These are phyloP conservation scores for Aphanoascus verrucosus DNA, from an alignment of 2,329 filamentous ascomycete species.

Conservation along the genomic window DNA sequence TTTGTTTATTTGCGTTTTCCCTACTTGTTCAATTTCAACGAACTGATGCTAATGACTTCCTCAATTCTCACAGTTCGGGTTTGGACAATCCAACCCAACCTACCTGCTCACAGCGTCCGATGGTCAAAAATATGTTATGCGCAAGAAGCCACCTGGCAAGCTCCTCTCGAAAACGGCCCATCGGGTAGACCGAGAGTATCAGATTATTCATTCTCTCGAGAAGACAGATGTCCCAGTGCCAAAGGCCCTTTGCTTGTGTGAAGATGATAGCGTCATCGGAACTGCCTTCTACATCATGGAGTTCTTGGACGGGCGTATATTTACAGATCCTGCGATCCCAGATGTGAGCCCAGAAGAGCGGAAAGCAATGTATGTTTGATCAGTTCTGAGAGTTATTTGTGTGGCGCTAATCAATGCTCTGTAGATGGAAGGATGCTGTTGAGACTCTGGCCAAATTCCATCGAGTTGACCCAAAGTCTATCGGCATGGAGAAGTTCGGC, in stretches of 20 bases:
- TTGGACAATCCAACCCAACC: slow-evolving; percentile 94
- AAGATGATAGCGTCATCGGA: slow-evolving; percentile 67
- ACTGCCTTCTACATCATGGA: slow-evolving; percentile 97
- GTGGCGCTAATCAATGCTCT: neutral
- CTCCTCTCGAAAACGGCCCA: slow-evolving; percentile 89
- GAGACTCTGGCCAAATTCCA: slow-evolving; percentile 79
- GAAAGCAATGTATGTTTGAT: slow-evolving; percentile 50
- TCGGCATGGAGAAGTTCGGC: slow-evolving; percentile 65
- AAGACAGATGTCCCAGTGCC: slow-evolving; percentile 77
- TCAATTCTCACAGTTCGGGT: slow-evolving; percentile 60
- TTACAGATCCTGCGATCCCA: slow-evolving; percentile 77
- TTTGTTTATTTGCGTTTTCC: neutral
- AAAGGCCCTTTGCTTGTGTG: slow-evolving; percentile 70
- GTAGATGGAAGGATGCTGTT: slow-evolving; percentile 73
- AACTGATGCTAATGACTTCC: neutral
- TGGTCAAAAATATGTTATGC: slow-evolving; percentile 68
- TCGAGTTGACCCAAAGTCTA: slow-evolving; percentile 53
- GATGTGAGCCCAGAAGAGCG: slow-evolving; percentile 58
- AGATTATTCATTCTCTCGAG: slow-evolving; percentile 73
- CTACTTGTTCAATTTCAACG: neutral
- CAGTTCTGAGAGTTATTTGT: neutral
- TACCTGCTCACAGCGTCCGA: slow-evolving; percentile 73
- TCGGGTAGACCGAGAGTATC: slow-evolving; percentile 91
- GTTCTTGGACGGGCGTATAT: slow-evolving; percentile 85
- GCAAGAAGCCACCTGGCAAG: slow-evolving; percentile 95